Evolutionary conservation across 495 filamentous ascomycete genomes (phyloP), one percentile per base, ranked within the genome.

Genomic region (Baudoinia panamericana): DNA sequence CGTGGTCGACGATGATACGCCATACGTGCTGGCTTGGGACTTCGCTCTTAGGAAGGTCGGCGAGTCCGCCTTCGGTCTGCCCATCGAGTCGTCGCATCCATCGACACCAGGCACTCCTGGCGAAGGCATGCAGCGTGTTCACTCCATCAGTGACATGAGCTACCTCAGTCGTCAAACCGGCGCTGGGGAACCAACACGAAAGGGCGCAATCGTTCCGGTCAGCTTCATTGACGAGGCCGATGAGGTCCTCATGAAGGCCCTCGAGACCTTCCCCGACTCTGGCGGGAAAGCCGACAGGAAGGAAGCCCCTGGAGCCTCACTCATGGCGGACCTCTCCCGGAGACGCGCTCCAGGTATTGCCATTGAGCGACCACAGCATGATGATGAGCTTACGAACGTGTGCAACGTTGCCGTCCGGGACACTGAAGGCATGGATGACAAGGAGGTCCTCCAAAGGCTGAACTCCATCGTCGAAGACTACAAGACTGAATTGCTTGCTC

Each of bases 111-210:
- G 80, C 32, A 96, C 90, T 0, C 90, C 90, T 6, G 57, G 63
- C 15, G 70, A 78, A 48, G 59, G 60, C 38, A 55, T 65, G 27
- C 68, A 69, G 56, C 73, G 85, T 26, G 79, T 96, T 52, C 76
- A 74, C 61, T 96, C 92, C 25, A 92, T 96, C 63, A 93, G 84
- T 58, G 90, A 97, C 59, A 85, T 97, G 80, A 80, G 84, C 6
- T 92, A 88, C 58, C 61, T 95, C 28, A 65, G 78, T 22, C 70
- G 71, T 22, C 73, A 76, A 46, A 66, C 71, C 11, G 68, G 72
- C 30, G 68, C 71, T 23, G 69, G 70, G 23, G 87, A 94, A 55
- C 78, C 82, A 13, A 72, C 72, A n/a, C 76, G 90, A 34, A 90
- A 85, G 68, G 90, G 90, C 71, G 87, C 92, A 24, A 84, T 96